Evolutionary conservation across 2,329 filamentous ascomycete genomes (phyloP).

Genomic region (Arthrobotrys sphaeroides): DNA sequence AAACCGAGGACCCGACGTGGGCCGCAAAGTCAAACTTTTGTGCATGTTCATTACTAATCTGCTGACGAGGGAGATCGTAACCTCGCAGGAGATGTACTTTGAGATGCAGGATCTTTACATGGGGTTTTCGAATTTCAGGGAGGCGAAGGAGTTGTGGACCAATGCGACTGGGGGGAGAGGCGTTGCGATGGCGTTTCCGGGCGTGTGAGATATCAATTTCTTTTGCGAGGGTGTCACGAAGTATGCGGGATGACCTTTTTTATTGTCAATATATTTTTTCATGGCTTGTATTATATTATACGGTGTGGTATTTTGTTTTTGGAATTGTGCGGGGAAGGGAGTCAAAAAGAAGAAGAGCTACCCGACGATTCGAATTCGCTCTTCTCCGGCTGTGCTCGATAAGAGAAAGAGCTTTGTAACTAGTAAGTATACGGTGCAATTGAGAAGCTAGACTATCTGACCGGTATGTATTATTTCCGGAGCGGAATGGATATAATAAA

Average conservation of each 20-base stretch:
- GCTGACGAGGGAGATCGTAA: constrained; percentile 32
- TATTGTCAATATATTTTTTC: background rate
- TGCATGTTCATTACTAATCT: constrained; percentile 53
- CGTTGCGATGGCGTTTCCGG: constrained; percentile 14
- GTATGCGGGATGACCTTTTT: background rate
- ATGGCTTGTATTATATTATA: background rate
- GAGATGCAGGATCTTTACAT: constrained; percentile 54
- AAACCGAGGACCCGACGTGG: constrained; percentile 43
- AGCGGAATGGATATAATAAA: no score
- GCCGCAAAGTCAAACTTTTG: constrained; percentile 44
- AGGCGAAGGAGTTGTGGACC: constrained; percentile 53
- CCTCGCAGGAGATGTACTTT: constrained; percentile 38
- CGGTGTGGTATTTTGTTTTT: background rate
- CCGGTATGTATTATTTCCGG: no score
- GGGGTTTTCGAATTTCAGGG: constrained; percentile 45
- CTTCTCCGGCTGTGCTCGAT: background rate
- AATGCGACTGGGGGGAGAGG: constrained; percentile 48
- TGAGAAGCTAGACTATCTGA: no score
- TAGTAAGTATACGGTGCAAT: background rate
- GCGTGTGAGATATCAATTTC: background rate
- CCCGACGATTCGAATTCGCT: background rate
- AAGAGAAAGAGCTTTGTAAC: background rate
- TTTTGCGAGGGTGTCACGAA: background rate
- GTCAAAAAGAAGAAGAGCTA: background rate
- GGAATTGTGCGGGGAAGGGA: background rate